A percentile compares a stretch with the other conserved stretches of the same genome.
Evolutionary conservation across 169 alveolate genomes (phyloP).

Genomic region (Babesia divergens): DNA sequence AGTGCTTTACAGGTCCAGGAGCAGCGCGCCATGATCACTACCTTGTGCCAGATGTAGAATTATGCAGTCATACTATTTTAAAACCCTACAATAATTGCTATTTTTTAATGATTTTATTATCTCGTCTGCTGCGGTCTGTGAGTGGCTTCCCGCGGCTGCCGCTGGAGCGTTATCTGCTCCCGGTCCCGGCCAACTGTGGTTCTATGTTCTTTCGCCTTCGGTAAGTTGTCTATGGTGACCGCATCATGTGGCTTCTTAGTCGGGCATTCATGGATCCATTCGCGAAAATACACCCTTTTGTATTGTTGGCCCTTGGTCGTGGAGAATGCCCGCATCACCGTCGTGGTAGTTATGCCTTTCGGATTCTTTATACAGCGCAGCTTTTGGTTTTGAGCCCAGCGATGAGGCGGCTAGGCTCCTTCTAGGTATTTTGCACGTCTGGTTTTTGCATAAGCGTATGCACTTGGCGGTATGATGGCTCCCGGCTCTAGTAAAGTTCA

Average conservation of each 20-base stretch:
- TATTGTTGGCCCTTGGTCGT: conserved; percentile 16
- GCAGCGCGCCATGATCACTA: conserved; percentile 71
- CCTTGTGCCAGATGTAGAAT: conserved; percentile 65
- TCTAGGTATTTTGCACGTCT: conserved; percentile 52
- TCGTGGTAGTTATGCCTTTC: not conserved
- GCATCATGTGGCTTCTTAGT: not conserved
- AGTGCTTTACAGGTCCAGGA: conserved; percentile 69
- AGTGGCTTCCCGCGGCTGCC: conserved; percentile 11
- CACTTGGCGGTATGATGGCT: conserved; percentile 21
- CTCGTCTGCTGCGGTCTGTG: conserved; percentile 17
- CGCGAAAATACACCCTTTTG: conserved; percentile 55
- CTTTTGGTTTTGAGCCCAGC: conserved; percentile 27
- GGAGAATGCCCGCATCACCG: conserved; percentile 52
- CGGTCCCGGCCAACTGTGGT: conserved; percentile 34
- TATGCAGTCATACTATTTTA: not conserved
- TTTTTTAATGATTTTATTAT: conserved; percentile 1
- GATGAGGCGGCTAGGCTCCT: conserved; percentile 34
- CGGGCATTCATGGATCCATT: conserved; percentile 39
- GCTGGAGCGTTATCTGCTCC: conserved; percentile 36
- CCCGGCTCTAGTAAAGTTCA: no score
- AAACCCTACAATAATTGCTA: conserved; percentile 1
- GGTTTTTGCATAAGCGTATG: conserved; percentile 59
- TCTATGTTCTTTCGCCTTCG: not conserved
- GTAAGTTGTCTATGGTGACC: not conserved
- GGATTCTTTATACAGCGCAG: not conserved